phyloP scores from a whole-genome alignment of 169 alveolate genomes.

The Plasmodium blacklocki region DNA sequence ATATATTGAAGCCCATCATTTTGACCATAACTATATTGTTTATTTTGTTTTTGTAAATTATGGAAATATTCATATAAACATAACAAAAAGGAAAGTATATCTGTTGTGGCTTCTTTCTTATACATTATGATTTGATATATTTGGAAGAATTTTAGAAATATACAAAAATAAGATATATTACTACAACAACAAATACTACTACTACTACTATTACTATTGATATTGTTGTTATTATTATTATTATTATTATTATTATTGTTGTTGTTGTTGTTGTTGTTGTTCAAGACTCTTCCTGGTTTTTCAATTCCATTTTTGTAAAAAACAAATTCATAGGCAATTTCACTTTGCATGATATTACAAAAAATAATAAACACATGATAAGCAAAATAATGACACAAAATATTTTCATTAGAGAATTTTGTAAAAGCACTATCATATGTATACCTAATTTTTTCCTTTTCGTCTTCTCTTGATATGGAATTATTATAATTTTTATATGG shows the following conservation, averaged over 20 bases:
- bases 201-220: no score
- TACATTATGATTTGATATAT: constrained; percentile 24
- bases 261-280: not conserved
- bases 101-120: constrained; percentile 12
- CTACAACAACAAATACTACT: no score
- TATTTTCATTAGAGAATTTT: constrained; percentile 14
- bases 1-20: constrained; percentile 3
- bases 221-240: no score
- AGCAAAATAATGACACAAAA: constrained; percentile 34
- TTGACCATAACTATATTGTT: not conserved
- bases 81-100: constrained; percentile 12
- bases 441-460: not conserved
- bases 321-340: not conserved
- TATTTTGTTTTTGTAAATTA: constrained; percentile 8
- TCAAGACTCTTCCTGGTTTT: no score
- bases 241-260: no score
- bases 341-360: constrained; percentile 19
- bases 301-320: no score
- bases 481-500: not conserved
- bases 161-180: not conserved
- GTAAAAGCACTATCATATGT: not conserved
- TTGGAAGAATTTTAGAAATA: not conserved
- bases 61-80: constrained; percentile 25
- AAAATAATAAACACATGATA: constrained; percentile 40
- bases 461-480: not conserved